Conservation (phyloP, 2,329 filamentous ascomycete genomes). For the Aspergillus neoniger region DNA sequence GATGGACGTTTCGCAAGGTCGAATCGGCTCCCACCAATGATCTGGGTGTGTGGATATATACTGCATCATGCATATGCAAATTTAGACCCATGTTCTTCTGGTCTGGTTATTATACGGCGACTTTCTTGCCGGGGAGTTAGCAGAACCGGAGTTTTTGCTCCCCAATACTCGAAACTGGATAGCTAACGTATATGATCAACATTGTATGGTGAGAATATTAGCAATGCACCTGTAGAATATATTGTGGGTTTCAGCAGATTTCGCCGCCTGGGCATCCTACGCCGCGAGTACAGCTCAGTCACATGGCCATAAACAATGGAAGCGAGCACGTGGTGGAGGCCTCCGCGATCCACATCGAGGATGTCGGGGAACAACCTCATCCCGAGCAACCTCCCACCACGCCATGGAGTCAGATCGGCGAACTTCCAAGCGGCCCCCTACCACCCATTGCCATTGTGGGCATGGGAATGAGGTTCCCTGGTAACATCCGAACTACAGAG, state of each 20-base stretch:
- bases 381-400: background rate
- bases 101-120: background rate
- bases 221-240: background rate
- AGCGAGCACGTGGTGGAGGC: conserved; percentile 4
- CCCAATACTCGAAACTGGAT: background rate
- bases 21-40: background rate
- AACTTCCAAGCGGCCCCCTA: background rate
- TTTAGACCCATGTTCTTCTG: background rate
- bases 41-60: background rate
- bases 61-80: background rate
- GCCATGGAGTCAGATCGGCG: background rate
- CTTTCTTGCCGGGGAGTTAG: background rate
- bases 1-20: background rate
- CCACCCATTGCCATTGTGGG: conserved; percentile 26
- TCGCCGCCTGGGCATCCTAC: background rate
- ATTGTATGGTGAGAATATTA: background rate
- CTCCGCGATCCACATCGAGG: background rate
- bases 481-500: conserved; percentile 16
- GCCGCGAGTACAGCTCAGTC: background rate
- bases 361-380: background rate
- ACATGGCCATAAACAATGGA: conserved; percentile 2
- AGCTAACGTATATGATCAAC: background rate
- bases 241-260: background rate
- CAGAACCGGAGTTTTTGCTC: background rate
- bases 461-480: conserved; percentile 29